phyloP scores from a whole-genome alignment of 805 yeast genomes.

The Vanderwaltozyma verrucispora region DNA sequence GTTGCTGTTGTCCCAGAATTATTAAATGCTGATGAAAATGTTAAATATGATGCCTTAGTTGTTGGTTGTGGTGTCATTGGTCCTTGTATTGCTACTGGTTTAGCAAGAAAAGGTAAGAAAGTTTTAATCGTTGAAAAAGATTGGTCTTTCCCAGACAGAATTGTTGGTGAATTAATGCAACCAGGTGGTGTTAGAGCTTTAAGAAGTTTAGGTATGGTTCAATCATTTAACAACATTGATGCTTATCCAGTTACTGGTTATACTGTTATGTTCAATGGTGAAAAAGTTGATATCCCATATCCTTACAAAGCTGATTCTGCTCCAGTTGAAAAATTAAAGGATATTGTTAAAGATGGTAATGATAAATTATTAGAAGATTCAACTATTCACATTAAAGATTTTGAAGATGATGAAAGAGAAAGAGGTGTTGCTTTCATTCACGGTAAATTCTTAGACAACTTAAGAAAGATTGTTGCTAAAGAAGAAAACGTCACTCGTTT shows the following conservation, averaged over 20 bases:
- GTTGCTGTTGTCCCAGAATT: constrained; percentile 3
- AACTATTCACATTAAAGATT: constrained; percentile 40
- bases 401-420: constrained; percentile 48
- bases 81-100: constrained; percentile 80
- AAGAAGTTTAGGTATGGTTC: constrained; percentile 70
- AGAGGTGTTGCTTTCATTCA: constrained; percentile 87
- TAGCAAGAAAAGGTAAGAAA: constrained; percentile 82
- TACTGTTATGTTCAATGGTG: constrained; percentile 56
- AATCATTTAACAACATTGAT: constrained; percentile 38
- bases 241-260: constrained; percentile 77
- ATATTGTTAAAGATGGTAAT: constrained; percentile 46
- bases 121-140: constrained; percentile 76
- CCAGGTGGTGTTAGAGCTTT: constrained; percentile 92
- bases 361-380: constrained; percentile 43
- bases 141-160: constrained; percentile 87
- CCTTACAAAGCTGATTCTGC: constrained; percentile 49
- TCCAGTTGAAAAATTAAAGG: constrained; percentile 41
- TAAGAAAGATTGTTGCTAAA: constrained; percentile 55
- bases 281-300: constrained; percentile 53
- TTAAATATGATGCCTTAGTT: constrained; percentile 66
- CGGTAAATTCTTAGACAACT: constrained; percentile 73
- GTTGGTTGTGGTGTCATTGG: constrained; percentile 99
- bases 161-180: constrained; percentile 94
- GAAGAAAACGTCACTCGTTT: constrained; percentile 69
- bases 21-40: constrained; percentile 20